Conservation (phyloP, 345 rosid genomes). For the Eutrema heterophyllum region DNA sequence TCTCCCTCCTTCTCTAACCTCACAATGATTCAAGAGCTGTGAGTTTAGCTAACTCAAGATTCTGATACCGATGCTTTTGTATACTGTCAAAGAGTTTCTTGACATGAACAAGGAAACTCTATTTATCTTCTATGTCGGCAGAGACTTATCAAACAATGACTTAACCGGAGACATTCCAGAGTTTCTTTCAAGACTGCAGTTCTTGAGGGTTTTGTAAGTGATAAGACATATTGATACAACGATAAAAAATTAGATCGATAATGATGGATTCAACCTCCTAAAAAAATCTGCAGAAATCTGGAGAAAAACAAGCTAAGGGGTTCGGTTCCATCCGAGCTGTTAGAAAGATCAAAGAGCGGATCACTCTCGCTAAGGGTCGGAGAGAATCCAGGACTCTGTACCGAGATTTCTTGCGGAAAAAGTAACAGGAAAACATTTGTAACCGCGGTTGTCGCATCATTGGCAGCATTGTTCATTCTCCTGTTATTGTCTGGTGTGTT, state of each 20-base stretch:
- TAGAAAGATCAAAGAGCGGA: conserved; percentile 29
- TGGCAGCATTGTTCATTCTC: conserved; percentile 13
- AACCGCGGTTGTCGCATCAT: conserved; percentile 22
- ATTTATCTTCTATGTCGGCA: neutral
- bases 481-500: neutral
- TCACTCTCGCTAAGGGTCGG: conserved; percentile 25
- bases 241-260: neutral
- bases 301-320: conserved; percentile 40
- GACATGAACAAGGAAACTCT: neutral
- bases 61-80: neutral
- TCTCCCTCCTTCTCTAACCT: conserved; percentile 32
- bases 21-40: conserved; percentile 37
- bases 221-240: neutral
- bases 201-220: conserved; percentile 51
- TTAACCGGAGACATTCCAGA: conserved; percentile 45
- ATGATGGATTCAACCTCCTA: neutral
- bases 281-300: conserved; percentile 30
- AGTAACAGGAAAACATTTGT: conserved; percentile 10
- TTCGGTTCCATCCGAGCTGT: conserved; percentile 33
- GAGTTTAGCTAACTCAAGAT: conserved; percentile 15
- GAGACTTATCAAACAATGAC: conserved; percentile 54
- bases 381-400: conserved; percentile 9
- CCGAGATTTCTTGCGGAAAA: conserved; percentile 8
- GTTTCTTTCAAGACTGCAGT: conserved; percentile 34
- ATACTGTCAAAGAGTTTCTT: neutral